phyloP scores from a whole-genome alignment of 2,329 filamentous ascomycete species.

The Epichloe sibirici region DNA sequence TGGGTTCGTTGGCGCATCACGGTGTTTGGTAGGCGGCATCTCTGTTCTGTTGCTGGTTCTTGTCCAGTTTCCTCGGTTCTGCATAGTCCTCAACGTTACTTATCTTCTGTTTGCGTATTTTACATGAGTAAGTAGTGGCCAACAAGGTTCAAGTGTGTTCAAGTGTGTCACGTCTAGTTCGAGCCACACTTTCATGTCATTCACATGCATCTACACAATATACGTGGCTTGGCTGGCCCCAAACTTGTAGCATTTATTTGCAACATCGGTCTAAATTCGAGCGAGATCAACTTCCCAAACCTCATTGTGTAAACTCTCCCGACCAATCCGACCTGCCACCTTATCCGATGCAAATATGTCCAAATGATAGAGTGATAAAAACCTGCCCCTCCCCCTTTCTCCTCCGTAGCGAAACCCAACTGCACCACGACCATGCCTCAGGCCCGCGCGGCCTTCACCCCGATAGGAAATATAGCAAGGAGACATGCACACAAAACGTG shows the following conservation, averaged over 20 bases:
- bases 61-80: no score
- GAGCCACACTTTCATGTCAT: neutral
- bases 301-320: neutral
- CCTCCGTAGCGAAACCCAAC: neutral
- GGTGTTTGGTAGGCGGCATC: no score
- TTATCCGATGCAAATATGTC: neutral
- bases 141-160: neutral
- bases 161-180: neutral
- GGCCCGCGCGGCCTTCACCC: neutral
- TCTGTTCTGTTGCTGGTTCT: no score
- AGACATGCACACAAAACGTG: slow-evolving; percentile 1
- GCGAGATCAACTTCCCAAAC: neutral
- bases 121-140: no score
- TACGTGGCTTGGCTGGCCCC: neutral
- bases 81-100: no score
- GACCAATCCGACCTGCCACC: neutral
- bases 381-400: no score
- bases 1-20: no score
- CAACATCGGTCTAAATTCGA: neutral
- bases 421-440: neutral
- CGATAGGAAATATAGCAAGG: neutral
- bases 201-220: neutral
- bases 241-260: neutral
- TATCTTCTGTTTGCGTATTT: no score
- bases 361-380: neutral